phyloP scores from a whole-genome alignment of 345 rosid species.

The Eutrema yunnanense region DNA sequence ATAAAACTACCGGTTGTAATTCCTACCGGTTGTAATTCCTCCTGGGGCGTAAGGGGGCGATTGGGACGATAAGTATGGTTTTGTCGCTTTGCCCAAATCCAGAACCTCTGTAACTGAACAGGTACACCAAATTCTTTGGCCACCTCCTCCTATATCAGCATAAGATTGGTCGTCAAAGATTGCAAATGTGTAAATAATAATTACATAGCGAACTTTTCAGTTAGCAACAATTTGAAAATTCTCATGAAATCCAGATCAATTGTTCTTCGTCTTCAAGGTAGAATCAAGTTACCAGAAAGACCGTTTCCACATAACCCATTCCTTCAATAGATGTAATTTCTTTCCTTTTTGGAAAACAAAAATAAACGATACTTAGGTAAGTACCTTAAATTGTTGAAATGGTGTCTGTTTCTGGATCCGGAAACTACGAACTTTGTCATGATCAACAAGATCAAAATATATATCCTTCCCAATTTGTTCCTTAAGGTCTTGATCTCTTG shows the following conservation, averaged over 20 bases:
- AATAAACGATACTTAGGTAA: neutral
- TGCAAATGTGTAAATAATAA: neutral
- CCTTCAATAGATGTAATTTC: neutral
- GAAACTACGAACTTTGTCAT: slow-evolving; percentile 86
- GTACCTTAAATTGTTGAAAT: slow-evolving; percentile 80
- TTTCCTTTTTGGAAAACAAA: neutral
- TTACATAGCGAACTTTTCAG: neutral
- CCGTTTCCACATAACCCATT: neutral
- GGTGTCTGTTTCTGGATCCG: slow-evolving; percentile 81
- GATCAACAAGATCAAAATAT: slow-evolving; percentile 94
- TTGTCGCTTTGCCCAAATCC: slow-evolving; percentile 97
- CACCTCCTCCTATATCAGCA: slow-evolving; percentile 70
- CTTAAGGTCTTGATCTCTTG: slow-evolving; percentile 76
- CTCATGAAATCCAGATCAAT: neutral
- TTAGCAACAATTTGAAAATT: neutral
- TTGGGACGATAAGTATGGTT: slow-evolving; percentile 92
- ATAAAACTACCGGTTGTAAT: slow-evolving; percentile 52
- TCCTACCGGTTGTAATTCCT: slow-evolving; percentile 90
- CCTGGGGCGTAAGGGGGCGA: slow-evolving; percentile 66
- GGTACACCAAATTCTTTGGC: slow-evolving; percentile 88
- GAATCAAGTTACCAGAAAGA: neutral
- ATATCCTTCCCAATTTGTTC: slow-evolving; percentile 91
- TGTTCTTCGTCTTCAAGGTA: neutral
- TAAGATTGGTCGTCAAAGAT: neutral
- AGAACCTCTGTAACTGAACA: slow-evolving; percentile 80